Evolutionary conservation across 495 filamentous ascomycete genomes (phyloP), one percentile per base, ranked within the genome.

Genomic region (Tuber melanosporum): DNA sequence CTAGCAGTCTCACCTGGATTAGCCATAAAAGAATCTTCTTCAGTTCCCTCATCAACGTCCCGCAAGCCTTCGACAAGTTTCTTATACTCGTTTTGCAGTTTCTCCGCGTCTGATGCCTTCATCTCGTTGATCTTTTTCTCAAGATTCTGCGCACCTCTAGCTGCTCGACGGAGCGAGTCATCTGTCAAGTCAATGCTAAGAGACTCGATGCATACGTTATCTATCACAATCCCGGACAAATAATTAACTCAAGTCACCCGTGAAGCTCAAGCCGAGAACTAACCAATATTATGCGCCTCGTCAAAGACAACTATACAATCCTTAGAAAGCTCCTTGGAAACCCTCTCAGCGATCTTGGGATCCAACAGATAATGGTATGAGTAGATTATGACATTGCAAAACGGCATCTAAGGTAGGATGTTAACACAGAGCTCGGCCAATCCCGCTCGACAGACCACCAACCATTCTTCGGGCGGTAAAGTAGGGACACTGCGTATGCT

Each of bases 221-320:
- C 95, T 82, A 20, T 45, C 39, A 49, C 47, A 22, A n/a, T 19
- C 39, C 77, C 57, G 7, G 4, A 77, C 71, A 15, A 14, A 39
- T 15, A n/a, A 36, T 79, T 71, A 70, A 46, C 62, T 36, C 12
- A 32, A 32, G 20, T 39, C 3, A n/a, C 10, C 6, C 44, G 14
- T 19, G 15, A 20, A 12, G 46, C 4, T 36, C 19, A 49, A 62
- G 32, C 8, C 62, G 2, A 52, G 1, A 32, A 70, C 73, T 43
- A 52, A 79, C 80, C 80, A 81, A 99, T 99, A 78, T 99, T 99
- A 85, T 99, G 95, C 32, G 95, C 95, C 81, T 99, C 95, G 83
- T 99, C 95, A 80, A 99, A 99, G 20, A 99, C 96, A 22, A 99
- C 93, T 43, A 99, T 99, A 83, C 94, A 97, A 83, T 99, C 95